phyloP scores from a whole-genome alignment of 1,284 basidiomycete species.

The Puccinia triticina region DNA sequence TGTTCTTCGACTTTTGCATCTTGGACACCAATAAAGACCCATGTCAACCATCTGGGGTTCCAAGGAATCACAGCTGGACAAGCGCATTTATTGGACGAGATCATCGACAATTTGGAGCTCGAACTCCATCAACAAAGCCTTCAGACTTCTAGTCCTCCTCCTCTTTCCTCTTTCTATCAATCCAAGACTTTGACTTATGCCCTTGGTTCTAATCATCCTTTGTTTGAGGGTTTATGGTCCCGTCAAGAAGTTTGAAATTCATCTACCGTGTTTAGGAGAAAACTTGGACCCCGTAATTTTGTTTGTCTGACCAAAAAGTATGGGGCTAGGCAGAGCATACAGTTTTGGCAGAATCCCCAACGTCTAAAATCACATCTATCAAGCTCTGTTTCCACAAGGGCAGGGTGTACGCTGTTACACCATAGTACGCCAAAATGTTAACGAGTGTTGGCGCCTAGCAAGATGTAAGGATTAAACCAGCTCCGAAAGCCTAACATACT shows the following conservation, averaged over 20 bases:
- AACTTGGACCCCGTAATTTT: too few relatives aligned
- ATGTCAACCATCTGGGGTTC: constrained; percentile 58
- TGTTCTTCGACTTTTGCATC: not conserved
- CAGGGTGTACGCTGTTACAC: too few relatives aligned
- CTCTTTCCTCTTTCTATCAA: constrained; percentile 6
- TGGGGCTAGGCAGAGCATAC: too few relatives aligned
- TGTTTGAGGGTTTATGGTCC: constrained; percentile 44
- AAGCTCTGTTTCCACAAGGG: too few relatives aligned
- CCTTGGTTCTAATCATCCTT: constrained; percentile 23
- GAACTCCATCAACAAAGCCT: not conserved
- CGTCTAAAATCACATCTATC: too few relatives aligned
- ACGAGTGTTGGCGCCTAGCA: too few relatives aligned
- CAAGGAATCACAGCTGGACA: constrained; percentile 71
- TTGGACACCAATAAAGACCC: constrained; percentile 65
- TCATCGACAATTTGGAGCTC: constrained; percentile 65
- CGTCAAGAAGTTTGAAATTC: not conserved
- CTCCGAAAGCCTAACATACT: too few relatives aligned
- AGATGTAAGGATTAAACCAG: too few relatives aligned
- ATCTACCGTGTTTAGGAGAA: too few relatives aligned
- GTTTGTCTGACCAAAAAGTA: too few relatives aligned
- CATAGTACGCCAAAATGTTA: too few relatives aligned
- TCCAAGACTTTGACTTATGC: constrained; percentile 28
- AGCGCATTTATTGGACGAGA: constrained; percentile 87
- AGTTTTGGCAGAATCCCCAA: too few relatives aligned
- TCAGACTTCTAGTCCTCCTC: not conserved